Evolutionary conservation across 345 rosid genomes (phyloP).

Genomic region (Eucalyptus curtisii): DNA sequence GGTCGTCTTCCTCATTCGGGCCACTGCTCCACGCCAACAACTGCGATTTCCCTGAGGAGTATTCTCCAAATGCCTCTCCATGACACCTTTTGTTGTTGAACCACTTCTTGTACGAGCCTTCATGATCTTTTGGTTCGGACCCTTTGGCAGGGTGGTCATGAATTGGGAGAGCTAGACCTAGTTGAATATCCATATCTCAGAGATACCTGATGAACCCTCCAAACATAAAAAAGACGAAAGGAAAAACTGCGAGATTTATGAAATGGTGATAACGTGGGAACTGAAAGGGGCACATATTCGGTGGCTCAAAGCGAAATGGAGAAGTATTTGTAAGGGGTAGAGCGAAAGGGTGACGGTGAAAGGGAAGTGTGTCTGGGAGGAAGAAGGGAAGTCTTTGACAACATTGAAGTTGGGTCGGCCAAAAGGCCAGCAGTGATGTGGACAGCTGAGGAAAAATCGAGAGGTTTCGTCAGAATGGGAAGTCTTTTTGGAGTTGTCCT

Average conservation of each 20-base stretch:
- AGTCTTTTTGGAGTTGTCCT: background rate
- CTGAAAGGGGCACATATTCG: background rate
- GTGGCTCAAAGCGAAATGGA: background rate
- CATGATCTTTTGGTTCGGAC: background rate
- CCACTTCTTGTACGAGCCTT: background rate
- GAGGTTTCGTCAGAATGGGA: background rate
- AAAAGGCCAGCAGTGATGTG: constrained; percentile 45
- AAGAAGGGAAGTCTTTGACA: constrained; percentile 28
- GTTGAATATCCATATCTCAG: constrained; percentile 35
- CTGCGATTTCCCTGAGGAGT: background rate
- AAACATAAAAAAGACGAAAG: background rate
- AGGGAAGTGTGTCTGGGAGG: constrained; percentile 3
- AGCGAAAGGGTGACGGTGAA: background rate
- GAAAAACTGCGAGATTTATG: background rate
- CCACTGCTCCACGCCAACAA: constrained; percentile 33
- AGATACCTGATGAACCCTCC: background rate
- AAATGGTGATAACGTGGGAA: background rate
- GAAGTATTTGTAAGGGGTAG: background rate
- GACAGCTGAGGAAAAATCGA: constrained; percentile 15
- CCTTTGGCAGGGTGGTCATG: background rate
- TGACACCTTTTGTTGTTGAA: constrained; percentile 12
- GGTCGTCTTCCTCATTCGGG: constrained; percentile 43
- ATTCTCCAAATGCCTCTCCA: constrained; percentile 4
- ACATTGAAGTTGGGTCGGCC: constrained; percentile 43
- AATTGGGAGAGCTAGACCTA: constrained; percentile 28